phyloP scores from a whole-genome alignment of 2,329 filamentous ascomycete species.

The Trichoderma guizhouense region DNA sequence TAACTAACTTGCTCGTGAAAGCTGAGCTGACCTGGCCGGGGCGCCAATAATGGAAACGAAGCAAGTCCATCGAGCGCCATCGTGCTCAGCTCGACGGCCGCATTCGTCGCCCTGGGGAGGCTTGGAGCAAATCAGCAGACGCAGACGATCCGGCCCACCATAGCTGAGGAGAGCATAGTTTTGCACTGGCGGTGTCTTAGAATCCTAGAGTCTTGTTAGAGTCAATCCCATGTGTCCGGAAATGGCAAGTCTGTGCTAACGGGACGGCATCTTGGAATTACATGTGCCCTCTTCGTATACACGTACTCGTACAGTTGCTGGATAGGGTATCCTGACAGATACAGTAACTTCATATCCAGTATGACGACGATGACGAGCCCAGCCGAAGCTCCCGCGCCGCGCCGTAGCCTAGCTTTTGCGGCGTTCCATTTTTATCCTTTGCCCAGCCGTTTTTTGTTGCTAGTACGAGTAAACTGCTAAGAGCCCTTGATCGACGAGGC shows the following conservation, averaged over 20 bases:
- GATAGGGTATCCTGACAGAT: background rate
- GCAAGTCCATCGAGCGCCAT: background rate
- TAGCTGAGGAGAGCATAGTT: background rate
- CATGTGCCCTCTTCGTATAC: background rate
- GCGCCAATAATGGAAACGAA: background rate
- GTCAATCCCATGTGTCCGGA: background rate
- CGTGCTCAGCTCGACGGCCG: conserved; percentile 1
- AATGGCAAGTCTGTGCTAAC: background rate
- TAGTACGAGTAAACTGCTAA: background rate
- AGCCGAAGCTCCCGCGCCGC: conserved; percentile 7
- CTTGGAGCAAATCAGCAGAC: conserved; percentile 13
- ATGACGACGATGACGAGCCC: background rate
- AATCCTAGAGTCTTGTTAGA: background rate
- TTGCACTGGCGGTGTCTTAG: background rate
- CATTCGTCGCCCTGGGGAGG: background rate
- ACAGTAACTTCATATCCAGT: background rate
- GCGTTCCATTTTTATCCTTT: conserved; percentile 7
- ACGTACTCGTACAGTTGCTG: background rate
- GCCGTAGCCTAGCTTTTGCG: background rate
- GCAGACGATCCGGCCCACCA: background rate
- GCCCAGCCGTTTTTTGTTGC: background rate
- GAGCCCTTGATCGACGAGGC: background rate
- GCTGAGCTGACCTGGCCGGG: background rate
- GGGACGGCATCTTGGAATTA: background rate
- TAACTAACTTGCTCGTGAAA: background rate